A percentile compares a stretch with the other conserved stretches of the same genome.
These are phyloP conservation scores for Hypomontagnella submonticulosa DNA, from an alignment of 495 filamentous ascomycete species.

Conservation along the genomic window DNA sequence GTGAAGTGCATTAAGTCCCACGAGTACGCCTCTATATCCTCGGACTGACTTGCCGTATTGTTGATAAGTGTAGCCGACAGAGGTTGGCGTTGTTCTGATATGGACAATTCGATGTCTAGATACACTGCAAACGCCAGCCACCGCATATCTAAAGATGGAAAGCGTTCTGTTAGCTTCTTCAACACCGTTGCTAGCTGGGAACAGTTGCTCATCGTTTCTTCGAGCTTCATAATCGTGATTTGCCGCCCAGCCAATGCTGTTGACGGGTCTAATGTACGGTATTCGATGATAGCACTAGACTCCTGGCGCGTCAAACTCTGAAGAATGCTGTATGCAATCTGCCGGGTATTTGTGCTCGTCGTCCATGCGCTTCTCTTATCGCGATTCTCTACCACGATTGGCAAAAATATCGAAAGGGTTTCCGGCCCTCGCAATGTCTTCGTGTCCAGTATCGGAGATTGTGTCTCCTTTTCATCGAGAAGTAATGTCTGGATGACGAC, in stretches of 20 bases:
- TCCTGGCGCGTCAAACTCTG: constrained; percentile 51
- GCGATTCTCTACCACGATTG: constrained; percentile 42
- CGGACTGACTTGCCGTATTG: background rate
- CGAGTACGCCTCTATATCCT: constrained; percentile 41
- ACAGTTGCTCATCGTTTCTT: constrained; percentile 41
- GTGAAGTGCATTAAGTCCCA: constrained; percentile 74
- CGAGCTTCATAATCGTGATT: constrained; percentile 37
- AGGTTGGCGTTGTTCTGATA: constrained; percentile 28
- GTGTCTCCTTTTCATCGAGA: constrained; percentile 7
- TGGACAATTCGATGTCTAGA: constrained; percentile 55
- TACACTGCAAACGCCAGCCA: constrained; percentile 58
- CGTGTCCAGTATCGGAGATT: background rate
- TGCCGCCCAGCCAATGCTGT: constrained; percentile 46
- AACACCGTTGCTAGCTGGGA: constrained; percentile 28
- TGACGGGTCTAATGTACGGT: constrained; percentile 54
- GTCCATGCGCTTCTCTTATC: constrained; percentile 70
- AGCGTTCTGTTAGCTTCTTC: constrained; percentile 13
- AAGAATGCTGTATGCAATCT: constrained; percentile 69
- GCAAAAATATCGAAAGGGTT: constrained; percentile 44
- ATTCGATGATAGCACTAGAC: constrained; percentile 55
- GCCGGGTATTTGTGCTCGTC: constrained; percentile 61
- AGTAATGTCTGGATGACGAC: constrained; percentile 44
- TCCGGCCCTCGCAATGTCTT: constrained; percentile 41
- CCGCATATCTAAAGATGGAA: constrained; percentile 25
- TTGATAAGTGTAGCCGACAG: constrained; percentile 29